Percentiles rank a stretch among this genome's conserved stretches.
These are phyloP conservation scores for Phytopythium kandeliae DNA, from an alignment of 352 stramenopile genomes.

Conservation along the genomic window DNA sequence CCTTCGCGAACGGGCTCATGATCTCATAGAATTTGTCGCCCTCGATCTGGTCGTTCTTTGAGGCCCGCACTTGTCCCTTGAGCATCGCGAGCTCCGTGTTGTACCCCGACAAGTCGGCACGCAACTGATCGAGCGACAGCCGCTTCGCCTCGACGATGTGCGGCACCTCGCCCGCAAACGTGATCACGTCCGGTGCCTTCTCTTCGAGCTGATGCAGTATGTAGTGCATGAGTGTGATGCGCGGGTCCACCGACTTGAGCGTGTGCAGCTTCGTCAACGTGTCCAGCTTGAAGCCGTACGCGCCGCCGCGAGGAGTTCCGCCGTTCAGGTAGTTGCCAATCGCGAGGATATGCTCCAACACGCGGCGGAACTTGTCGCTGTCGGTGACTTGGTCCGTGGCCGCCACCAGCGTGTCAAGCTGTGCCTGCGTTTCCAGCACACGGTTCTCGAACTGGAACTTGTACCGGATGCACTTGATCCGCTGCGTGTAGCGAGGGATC, in stretches of 20 bases:
- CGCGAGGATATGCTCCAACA: slow-evolving; percentile 82
- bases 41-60: slow-evolving; percentile 67
- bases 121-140: slow-evolving; percentile 76
- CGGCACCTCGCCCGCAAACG: slow-evolving; percentile 70
- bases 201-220: slow-evolving; percentile 75
- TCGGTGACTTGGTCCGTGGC: slow-evolving; percentile 78
- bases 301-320: slow-evolving; percentile 78
- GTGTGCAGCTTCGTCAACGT: slow-evolving; percentile 86
- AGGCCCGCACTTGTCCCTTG: slow-evolving; percentile 74
- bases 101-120: slow-evolving; percentile 73
- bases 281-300: slow-evolving; percentile 91
- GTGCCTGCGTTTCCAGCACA: slow-evolving; percentile 76
- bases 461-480: slow-evolving; percentile 86
- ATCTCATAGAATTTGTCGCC: slow-evolving; percentile 76
- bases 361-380: slow-evolving; percentile 71
- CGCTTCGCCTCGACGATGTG: slow-evolving; percentile 76
- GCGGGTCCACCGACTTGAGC: slow-evolving; percentile 76
- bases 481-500: slow-evolving; percentile 83
- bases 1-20: slow-evolving; percentile 76
- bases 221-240: slow-evolving; percentile 81
- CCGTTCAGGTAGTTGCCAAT: slow-evolving; percentile 93
- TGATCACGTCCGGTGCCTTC: slow-evolving; percentile 66
- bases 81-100: slow-evolving; percentile 83
- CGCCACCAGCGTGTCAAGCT: slow-evolving; percentile 76
- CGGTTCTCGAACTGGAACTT: slow-evolving; percentile 84